phyloP scores from a whole-genome alignment of 2,329 filamentous ascomycete genomes.

The Aspergillus aculeatus region DNA sequence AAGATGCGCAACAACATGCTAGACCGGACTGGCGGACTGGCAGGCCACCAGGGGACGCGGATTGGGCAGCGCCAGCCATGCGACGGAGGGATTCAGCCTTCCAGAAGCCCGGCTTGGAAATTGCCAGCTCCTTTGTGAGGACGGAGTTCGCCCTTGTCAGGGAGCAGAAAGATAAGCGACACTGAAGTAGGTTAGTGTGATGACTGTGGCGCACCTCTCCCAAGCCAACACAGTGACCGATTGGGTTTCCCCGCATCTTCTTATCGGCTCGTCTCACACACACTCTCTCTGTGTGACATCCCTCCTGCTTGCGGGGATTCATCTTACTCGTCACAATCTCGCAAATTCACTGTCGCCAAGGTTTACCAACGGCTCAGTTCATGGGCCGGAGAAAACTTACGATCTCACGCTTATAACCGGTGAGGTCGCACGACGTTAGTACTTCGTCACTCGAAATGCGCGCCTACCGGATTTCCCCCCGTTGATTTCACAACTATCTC shows the following conservation, averaged over 20 bases:
- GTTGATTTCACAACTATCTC: background rate
- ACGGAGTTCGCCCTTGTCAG: too few species aligned
- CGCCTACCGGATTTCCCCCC: background rate
- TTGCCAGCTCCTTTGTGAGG: too few species aligned
- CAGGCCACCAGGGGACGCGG: too few species aligned
- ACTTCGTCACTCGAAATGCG: background rate
- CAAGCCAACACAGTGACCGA: background rate
- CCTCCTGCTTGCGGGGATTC: background rate
- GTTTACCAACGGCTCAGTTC: background rate
- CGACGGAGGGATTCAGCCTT: too few species aligned
- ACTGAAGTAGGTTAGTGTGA: background rate
- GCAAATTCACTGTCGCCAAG: conserved; percentile 2
- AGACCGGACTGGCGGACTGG: background rate
- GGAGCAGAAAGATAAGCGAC: background rate
- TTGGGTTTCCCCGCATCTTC: conserved; percentile 1
- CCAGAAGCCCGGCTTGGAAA: too few species aligned
- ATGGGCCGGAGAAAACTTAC: background rate
- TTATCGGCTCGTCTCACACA: background rate
- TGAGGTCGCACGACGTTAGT: background rate
- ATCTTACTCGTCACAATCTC: background rate
- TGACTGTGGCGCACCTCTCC: background rate
- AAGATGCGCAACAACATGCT: background rate
- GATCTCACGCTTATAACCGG: conserved; percentile 1
- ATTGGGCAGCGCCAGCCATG: too few species aligned
- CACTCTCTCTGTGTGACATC: too few species aligned